These are phyloP conservation scores for Lactarius hengduanensis DNA, from an alignment of 768 basidiomycete genomes.

Conservation along the genomic window DNA sequence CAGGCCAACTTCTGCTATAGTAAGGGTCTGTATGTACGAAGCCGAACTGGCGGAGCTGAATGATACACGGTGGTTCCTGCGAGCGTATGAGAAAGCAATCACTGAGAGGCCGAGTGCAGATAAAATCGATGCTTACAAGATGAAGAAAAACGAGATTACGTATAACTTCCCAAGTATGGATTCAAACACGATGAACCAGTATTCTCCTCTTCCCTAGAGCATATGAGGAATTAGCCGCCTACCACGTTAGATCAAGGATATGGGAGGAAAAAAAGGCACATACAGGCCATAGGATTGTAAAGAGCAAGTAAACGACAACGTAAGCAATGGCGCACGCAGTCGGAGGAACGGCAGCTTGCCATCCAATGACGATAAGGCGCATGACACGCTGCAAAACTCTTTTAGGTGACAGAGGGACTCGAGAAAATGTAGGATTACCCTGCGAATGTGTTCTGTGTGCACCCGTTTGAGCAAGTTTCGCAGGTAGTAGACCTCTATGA, in stretches of 20 bases:
- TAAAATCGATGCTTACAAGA: neutral
- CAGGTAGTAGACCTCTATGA: neutral
- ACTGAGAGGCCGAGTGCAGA: neutral
- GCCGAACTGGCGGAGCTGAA: neutral
- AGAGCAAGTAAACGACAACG: neutral
- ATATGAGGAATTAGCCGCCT: neutral
- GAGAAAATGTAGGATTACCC: neutral
- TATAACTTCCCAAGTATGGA: conserved; percentile 12
- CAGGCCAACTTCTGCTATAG: neutral
- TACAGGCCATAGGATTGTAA: neutral
- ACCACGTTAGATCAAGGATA: neutral
- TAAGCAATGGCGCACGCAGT: neutral
- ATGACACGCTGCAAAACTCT: neutral
- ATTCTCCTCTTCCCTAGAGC: neutral
- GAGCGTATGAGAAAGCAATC: neutral
- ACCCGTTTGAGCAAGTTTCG: neutral
- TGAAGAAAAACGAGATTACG: conserved; percentile 15
- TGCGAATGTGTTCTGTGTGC: neutral
- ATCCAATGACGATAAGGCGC: neutral
- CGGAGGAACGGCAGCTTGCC: conserved; percentile 4
- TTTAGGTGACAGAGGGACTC: neutral
- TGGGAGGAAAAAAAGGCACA: neutral
- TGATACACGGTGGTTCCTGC: neutral
- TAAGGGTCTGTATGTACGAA: neutral
- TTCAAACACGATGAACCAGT: conserved; percentile 12